phyloP scores from a whole-genome alignment of 257 asterid species.

The Capsicum rhomboideum region DNA sequence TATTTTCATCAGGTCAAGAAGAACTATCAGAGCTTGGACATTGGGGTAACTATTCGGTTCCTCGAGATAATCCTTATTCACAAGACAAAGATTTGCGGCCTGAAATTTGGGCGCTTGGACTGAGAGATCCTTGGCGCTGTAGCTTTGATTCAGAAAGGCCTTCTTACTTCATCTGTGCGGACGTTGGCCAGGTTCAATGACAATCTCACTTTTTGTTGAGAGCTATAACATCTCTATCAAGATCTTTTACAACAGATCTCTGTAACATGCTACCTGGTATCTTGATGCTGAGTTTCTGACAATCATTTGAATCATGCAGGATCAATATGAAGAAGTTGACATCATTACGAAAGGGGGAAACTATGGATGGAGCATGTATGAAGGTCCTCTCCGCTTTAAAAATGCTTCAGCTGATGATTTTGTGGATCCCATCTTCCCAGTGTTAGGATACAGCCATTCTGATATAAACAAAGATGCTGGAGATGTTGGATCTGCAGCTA shows the following conservation, averaged over 20 bases:
- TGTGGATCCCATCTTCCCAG: constrained; percentile 63
- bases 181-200: constrained; percentile 59
- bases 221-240: background rate
- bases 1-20: constrained; percentile 33
- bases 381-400: constrained; percentile 56
- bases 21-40: constrained; percentile 42
- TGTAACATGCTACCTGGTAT: background rate
- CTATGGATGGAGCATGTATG: constrained; percentile 85
- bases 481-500: constrained; percentile 78
- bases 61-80: constrained; percentile 62
- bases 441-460: constrained; percentile 67
- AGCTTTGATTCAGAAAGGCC: constrained; percentile 92
- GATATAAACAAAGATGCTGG: constrained; percentile 51
- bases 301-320: constrained; percentile 27
- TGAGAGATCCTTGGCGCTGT: constrained; percentile 91
- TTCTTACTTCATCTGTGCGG: constrained; percentile 75
- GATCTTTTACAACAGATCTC: background rate
- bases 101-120: constrained; percentile 79
- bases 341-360: constrained; percentile 85
- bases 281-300: background rate
- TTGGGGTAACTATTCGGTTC: constrained; percentile 85
- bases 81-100: constrained; percentile 54
- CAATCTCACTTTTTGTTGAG: background rate
- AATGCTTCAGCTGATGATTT: constrained; percentile 44
- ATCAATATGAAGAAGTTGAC: constrained; percentile 81